Conservation (phyloP, 306 rosid species). For the Trifolium pratense region DNA sequence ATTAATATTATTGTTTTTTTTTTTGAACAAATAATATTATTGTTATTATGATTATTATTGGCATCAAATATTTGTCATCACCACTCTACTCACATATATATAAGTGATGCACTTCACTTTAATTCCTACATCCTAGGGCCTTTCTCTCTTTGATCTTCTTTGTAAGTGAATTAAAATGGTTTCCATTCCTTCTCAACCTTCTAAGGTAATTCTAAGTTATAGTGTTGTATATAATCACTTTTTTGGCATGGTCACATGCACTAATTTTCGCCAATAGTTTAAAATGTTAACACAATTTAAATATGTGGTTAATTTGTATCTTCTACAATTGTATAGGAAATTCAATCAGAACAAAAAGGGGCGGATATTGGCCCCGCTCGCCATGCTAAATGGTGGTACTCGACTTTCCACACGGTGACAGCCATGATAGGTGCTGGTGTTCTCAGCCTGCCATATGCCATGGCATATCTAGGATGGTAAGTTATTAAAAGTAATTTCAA, state of each 20-base stretch:
- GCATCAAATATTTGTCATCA: constrained; percentile 31
- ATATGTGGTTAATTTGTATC: background rate
- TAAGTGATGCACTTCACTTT: constrained; percentile 41
- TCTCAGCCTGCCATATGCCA: constrained; percentile 89
- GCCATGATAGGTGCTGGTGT: constrained; percentile 98
- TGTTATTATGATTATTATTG: constrained; percentile 7
- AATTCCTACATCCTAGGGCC: constrained; percentile 41
- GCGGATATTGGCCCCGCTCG: constrained; percentile 58
- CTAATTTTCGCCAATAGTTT: background rate
- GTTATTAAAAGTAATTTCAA: background rate
- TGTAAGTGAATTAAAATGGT: constrained; percentile 53
- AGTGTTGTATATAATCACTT: background rate
- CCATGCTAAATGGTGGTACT: constrained; percentile 93
- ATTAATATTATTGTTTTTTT: too few species aligned
- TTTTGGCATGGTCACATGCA: background rate
- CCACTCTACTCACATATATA: constrained; percentile 33
- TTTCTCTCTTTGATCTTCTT: constrained; percentile 28
- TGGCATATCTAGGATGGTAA: constrained; percentile 97
- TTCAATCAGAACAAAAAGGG: constrained; percentile 57
- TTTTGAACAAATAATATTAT: background rate
- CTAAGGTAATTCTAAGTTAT: constrained; percentile 52
- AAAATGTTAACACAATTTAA: background rate
- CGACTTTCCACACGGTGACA: constrained; percentile 89
- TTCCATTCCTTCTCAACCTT: constrained; percentile 57
- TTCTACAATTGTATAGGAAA: constrained; percentile 51